Evolutionary conservation across 2,329 filamentous ascomycete genomes (phyloP).

Genomic region (Colletotrichum tamarilloi): DNA sequence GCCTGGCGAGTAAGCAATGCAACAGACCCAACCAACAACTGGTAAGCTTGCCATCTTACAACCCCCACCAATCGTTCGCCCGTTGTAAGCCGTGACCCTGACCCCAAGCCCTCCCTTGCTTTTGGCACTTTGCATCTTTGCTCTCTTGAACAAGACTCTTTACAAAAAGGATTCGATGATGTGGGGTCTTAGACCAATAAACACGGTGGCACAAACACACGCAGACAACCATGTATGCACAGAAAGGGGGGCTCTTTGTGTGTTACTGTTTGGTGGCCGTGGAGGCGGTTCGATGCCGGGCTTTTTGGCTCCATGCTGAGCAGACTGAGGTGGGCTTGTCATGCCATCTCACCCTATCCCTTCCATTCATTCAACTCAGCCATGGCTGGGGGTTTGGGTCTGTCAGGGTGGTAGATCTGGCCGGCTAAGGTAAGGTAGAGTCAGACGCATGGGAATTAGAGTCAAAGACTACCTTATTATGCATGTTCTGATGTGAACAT

Average conservation of each 20-base stretch:
- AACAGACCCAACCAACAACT: conserved; percentile 2
- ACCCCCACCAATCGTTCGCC: conserved; percentile 20
- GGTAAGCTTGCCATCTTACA: neutral
- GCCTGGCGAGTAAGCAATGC: neutral
- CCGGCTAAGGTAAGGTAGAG: neutral
- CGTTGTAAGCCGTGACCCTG: neutral
- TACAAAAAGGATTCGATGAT: conserved; percentile 9
- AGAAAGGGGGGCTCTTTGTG: conserved; percentile 12
- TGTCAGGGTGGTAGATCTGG: neutral
- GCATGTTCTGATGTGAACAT: neutral
- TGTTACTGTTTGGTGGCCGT: neutral
- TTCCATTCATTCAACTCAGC: conserved; percentile 28
- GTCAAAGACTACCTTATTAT: neutral
- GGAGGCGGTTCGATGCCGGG: too few species aligned
- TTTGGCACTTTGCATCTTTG: neutral
- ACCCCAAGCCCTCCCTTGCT: conserved; percentile 6
- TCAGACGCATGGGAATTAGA: conserved; percentile 19
- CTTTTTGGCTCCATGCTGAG: neutral
- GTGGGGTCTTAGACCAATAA: neutral
- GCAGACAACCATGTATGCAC: neutral
- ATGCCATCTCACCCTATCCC: conserved; percentile 10
- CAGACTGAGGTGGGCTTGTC: conserved; percentile 5
- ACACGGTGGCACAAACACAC: neutral
- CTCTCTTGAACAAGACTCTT: conserved; percentile 1
- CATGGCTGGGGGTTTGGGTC: conserved; percentile 17